A percentile compares a stretch with the other conserved stretches of the same genome.
Evolutionary conservation across 495 filamentous ascomycete genomes (phyloP).

Genomic region (Penicillium waksmanii): DNA sequence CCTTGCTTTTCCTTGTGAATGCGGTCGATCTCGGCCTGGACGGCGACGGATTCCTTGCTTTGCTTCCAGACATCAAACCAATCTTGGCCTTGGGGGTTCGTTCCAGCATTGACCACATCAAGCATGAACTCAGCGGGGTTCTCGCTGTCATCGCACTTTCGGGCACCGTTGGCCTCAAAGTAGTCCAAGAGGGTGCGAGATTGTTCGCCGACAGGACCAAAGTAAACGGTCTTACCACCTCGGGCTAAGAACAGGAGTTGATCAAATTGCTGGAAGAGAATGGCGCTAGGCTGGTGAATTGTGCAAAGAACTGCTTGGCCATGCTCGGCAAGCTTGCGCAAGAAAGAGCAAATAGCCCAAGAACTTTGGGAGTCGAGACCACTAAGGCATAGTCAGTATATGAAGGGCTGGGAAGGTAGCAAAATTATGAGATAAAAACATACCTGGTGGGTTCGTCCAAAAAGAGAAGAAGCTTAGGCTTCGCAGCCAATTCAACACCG

Average conservation of each 20-base stretch:
- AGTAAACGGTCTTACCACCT: slow-evolving; percentile 75
- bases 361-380: slow-evolving; percentile 71
- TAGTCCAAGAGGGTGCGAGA: slow-evolving; percentile 69
- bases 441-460: slow-evolving; percentile 57
- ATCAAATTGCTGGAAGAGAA: slow-evolving; percentile 93
- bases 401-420: background rate
- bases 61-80: slow-evolving; percentile 78
- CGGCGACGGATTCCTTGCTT: slow-evolving; percentile 63
- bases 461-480: slow-evolving; percentile 78
- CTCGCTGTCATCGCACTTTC: slow-evolving; percentile 66
- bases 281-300: slow-evolving; percentile 92
- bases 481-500: slow-evolving; percentile 82
- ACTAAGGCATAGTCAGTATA: slow-evolving; percentile 47
- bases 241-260: slow-evolving; percentile 78
- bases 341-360: slow-evolving; percentile 78
- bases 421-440: slow-evolving; percentile 58
- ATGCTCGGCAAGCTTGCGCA: slow-evolving; percentile 82
- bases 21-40: slow-evolving; percentile 67
- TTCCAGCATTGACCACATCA: slow-evolving; percentile 61
- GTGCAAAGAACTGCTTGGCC: slow-evolving; percentile 93
- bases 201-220: slow-evolving; percentile 78
- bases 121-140: slow-evolving; percentile 93
- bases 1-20: slow-evolving; percentile 57
- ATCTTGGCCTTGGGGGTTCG: slow-evolving; percentile 51
- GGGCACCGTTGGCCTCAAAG: slow-evolving; percentile 73